These are phyloP conservation scores for Lasiosphaeria ovina DNA, from an alignment of 495 filamentous ascomycete species.

Conservation along the genomic window DNA sequence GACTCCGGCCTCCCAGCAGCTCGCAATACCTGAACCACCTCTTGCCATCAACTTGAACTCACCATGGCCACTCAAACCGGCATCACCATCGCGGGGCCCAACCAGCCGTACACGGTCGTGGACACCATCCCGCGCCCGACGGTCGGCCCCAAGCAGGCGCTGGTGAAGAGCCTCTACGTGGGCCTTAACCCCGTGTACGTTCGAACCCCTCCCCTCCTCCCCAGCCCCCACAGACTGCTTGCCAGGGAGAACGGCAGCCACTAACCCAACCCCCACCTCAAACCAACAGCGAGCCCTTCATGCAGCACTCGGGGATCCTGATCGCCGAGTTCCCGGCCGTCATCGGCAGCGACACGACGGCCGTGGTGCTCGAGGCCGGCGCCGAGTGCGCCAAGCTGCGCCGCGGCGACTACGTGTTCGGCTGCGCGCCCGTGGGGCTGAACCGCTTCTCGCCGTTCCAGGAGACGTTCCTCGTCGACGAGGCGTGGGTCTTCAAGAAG, in stretches of 20 bases:
- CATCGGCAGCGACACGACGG: slow-evolving; percentile 67
- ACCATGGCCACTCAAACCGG: slow-evolving; percentile 27
- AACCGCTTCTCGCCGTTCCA: slow-evolving; percentile 42
- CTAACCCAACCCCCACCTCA: not conserved
- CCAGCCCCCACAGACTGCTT: not conserved
- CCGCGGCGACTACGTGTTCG: slow-evolving; percentile 38
- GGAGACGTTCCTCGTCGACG: slow-evolving; percentile 48
- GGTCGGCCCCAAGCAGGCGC: slow-evolving; percentile 49
- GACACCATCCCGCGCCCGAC: slow-evolving; percentile 18
- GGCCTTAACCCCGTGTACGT: slow-evolving; percentile 48
- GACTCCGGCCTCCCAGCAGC: not conserved
- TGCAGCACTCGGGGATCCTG: slow-evolving; percentile 25
- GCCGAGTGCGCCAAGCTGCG: slow-evolving; percentile 43
- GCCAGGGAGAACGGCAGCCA: not conserved
- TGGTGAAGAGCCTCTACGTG: slow-evolving; percentile 57
- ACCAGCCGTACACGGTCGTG: slow-evolving; percentile 22
- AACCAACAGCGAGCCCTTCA: slow-evolving; percentile 20
- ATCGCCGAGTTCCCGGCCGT: slow-evolving; percentile 23
- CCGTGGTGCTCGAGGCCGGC: slow-evolving; percentile 57
- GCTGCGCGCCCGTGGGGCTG: slow-evolving; percentile 41
- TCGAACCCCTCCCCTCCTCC: not conserved
- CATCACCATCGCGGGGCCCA: slow-evolving; percentile 20
- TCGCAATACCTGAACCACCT: not conserved
- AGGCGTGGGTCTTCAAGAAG: slow-evolving; percentile 35
- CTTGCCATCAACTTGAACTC: not conserved